Base-by-base conservation (phyloP, 371 early-diverging fungal species). In the Homolaphlyctis polyrhiza region DNA sequence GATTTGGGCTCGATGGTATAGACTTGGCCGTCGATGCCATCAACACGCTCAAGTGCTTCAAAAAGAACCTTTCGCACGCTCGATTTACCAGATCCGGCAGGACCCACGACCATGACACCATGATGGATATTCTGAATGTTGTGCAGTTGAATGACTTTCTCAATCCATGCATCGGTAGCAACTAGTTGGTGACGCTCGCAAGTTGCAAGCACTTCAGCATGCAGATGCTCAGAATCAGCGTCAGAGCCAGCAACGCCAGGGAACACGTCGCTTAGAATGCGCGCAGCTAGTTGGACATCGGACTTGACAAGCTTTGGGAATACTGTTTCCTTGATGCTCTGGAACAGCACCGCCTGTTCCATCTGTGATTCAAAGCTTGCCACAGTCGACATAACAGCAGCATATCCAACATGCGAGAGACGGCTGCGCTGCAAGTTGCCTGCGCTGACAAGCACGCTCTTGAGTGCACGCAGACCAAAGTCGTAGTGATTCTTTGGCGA, bases 61-160 rank as follows among this genome's bases (percentile, higher is more conserved):
- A 97, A 78, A 28, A 97, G 74, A 27, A 92, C 91, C 67, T 90
- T 86, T 94, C 96, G 96, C 6, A 95, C 97, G 2, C 84, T 76
- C 0, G 95, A 88, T 74, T 99, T 99, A 63, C 99, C 99, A 58
- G 90, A 88, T 55, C 98, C 97, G 16, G 96, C 91, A 1, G 95
- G 94, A 39, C 99, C 99, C 1, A 98, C 97, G 93, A 98, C 90
- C 98, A 99, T 99, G 59, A 99, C 66, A 72, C 99, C 99, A 74
- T 99, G 98, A 73, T 97, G 94, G 61, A 99, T 94, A 65, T 90
- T 88, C 76, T 97, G 97, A 64, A 98, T 96, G 70, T 96, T 94
- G 69, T 95, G 91, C 49, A 99, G 81, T 72, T 99, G 99, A 62
- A 96, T 82, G 27, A 97, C 91, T 79, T 99, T 99, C 35, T 95